phyloP scores from a whole-genome alignment of 257 asterid species.

The Avicennia marina region DNA sequence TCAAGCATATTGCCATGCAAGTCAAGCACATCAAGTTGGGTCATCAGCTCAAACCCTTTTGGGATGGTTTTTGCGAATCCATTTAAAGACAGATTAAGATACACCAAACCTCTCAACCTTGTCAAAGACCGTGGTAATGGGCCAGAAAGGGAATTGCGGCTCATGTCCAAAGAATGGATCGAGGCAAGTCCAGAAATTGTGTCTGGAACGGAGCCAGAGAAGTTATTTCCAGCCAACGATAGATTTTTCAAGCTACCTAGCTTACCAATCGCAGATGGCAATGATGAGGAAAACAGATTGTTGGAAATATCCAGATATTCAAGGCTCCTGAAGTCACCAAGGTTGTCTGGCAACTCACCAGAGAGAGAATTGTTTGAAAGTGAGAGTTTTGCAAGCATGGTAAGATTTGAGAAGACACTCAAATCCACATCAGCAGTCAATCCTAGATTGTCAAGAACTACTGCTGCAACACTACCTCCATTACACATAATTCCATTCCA shows the following conservation, averaged over 20 bases:
- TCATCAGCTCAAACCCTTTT: conserved; percentile 77
- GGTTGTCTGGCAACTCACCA: conserved; percentile 50
- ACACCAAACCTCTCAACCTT: conserved; percentile 47
- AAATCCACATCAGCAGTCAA: conserved; percentile 70
- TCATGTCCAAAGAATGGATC: conserved; percentile 61
- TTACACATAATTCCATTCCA: conserved; percentile 99
- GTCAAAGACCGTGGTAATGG: conserved; percentile 55
- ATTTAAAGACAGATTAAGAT: conserved; percentile 71
- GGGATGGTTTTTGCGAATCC: conserved; percentile 62
- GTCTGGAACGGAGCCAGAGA: conserved; percentile 74
- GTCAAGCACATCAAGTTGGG: conserved; percentile 65
- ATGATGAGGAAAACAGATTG: conserved; percentile 59
- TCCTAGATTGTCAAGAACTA: conserved; percentile 77
- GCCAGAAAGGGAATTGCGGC: conserved; percentile 74
- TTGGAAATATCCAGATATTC: conserved; percentile 76
- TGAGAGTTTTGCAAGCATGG: conserved; percentile 88
- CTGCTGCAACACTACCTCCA: conserved; percentile 94
- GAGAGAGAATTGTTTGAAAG: conserved; percentile 73
- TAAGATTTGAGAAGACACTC: conserved; percentile 67
- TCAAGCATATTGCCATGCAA: conserved; percentile 86
- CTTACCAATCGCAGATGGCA: conserved; percentile 71
- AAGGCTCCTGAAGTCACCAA: conserved; percentile 66
- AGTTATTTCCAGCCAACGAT: conserved; percentile 81
- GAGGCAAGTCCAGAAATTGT: conserved; percentile 57
- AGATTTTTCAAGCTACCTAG: conserved; percentile 57